phyloP scores from a whole-genome alignment of 345 rosid genomes.

The Lumnitzera littorea region DNA sequence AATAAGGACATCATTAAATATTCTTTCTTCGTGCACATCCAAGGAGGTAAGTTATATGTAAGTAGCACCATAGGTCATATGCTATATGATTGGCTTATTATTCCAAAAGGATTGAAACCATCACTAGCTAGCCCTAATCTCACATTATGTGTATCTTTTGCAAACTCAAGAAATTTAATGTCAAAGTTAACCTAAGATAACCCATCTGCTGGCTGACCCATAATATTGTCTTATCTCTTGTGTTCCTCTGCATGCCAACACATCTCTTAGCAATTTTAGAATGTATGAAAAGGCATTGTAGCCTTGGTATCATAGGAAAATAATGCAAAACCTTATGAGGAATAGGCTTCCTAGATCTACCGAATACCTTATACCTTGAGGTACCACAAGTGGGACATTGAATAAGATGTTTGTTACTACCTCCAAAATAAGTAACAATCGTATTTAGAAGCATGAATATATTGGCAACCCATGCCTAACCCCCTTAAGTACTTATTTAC shows the following conservation, averaged over 20 bases:
- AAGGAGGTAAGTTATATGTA: not conserved
- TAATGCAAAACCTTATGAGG: not conserved
- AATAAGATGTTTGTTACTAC: too few species aligned
- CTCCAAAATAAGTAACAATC: not conserved
- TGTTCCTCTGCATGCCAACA: not conserved
- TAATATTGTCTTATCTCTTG: not conserved
- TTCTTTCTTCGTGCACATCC: not conserved
- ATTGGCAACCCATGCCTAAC: not conserved
- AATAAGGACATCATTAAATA: not conserved
- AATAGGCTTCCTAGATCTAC: not conserved
- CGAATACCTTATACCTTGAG: not conserved
- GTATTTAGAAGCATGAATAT: constrained; percentile 3
- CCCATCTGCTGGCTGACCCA: not conserved
- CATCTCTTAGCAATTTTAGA: not conserved
- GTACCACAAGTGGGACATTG: not conserved
- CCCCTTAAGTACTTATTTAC: not conserved
- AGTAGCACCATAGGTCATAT: not conserved
- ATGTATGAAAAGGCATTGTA: not conserved
- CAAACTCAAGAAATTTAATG: not conserved
- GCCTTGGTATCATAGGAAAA: constrained; percentile 1
- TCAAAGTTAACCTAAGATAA: not conserved
- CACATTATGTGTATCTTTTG: not conserved
- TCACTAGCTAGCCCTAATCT: not conserved
- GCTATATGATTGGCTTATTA: not conserved
- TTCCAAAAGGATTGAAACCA: not conserved